These are phyloP conservation scores for Verticillium dahliae DNA, from an alignment of 2,329 filamentous ascomycete genomes.

Conservation along the genomic window DNA sequence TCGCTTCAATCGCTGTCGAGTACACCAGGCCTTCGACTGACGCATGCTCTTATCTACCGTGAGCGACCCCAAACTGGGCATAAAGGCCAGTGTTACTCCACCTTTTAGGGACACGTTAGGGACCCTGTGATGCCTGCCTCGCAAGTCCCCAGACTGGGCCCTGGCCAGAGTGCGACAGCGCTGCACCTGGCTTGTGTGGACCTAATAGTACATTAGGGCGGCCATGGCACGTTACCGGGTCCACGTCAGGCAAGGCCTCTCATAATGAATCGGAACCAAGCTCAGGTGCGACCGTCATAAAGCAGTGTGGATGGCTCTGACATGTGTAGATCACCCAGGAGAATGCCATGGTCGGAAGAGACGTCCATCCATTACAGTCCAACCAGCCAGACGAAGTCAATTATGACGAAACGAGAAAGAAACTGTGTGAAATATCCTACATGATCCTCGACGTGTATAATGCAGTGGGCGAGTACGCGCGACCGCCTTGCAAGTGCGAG, in stretches of 20 bases:
- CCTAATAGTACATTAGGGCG: background rate
- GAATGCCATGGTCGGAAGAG: background rate
- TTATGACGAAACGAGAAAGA: background rate
- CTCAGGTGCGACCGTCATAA: background rate
- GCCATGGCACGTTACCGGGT: background rate
- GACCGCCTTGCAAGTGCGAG: background rate
- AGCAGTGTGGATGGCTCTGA: background rate
- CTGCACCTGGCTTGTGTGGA: background rate
- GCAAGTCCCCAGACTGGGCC: background rate
- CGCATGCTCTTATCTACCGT: too few species aligned
- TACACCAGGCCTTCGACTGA: too few species aligned
- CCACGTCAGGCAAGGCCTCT: background rate
- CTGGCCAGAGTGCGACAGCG: background rate
- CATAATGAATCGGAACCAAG: background rate
- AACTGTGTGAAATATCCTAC: background rate
- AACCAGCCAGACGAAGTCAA: background rate
- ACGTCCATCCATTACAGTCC: background rate
- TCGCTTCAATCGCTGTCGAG: too few species aligned
- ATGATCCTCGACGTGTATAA: background rate
- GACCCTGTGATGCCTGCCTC: too few species aligned
- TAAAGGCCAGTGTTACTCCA: too few species aligned
- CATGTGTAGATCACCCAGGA: background rate
- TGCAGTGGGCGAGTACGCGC: background rate
- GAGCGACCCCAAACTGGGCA: too few species aligned
- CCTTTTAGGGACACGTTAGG: too few species aligned